phyloP scores from a whole-genome alignment of 169 alveolate genomes.

The Theileria orientalis region DNA sequence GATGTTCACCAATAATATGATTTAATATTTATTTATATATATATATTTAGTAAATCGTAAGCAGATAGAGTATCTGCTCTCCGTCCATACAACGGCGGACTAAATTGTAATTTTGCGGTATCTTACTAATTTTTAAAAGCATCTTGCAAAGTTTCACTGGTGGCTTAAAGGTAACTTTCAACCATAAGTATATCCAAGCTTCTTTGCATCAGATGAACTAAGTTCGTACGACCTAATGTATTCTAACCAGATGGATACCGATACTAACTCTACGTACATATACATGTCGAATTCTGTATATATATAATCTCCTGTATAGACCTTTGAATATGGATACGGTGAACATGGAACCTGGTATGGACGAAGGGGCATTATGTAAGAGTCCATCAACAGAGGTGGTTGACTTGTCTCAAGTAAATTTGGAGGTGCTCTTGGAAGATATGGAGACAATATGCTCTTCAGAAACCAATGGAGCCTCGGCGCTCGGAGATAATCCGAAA shows the following conservation, averaged over 20 bases:
- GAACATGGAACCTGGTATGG: constrained; percentile 11
- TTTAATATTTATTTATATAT: background rate
- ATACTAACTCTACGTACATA: no score
- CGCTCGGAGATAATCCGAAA: constrained; percentile 20
- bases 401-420: constrained; percentile 53
- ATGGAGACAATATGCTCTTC: constrained; percentile 64
- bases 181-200: background rate
- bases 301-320: background rate
- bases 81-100: constrained; percentile 25
- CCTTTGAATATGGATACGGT: background rate
- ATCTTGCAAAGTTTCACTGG: background rate
- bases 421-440: constrained; percentile 57
- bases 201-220: no score
- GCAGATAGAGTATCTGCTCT: constrained; percentile 35
- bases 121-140: constrained; percentile 3
- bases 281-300: no score
- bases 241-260: no score
- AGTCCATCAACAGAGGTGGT: constrained; percentile 49
- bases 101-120: background rate
- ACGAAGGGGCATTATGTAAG: background rate
- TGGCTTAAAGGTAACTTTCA: background rate
- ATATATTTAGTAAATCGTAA: background rate
- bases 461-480: constrained; percentile 15
- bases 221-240: no score
- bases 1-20: background rate